Conservation (phyloP, 768 basidiomycete genomes). For the Termitomyces sp. region DNA sequence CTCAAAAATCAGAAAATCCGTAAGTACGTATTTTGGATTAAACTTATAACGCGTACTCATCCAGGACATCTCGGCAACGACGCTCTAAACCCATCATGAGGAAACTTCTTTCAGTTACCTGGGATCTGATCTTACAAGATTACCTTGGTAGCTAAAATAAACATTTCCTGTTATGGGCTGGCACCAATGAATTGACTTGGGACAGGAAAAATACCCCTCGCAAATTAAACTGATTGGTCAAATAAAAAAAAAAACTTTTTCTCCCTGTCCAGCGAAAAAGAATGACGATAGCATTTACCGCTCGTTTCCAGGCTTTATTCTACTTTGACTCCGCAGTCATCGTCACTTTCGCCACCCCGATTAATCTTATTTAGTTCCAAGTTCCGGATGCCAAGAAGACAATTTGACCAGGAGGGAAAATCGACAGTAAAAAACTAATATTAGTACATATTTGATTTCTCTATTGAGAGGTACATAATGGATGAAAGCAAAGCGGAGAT, state of each 20-base stretch:
- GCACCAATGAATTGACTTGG: not conserved
- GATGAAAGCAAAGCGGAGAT: not conserved
- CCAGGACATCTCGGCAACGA: not conserved
- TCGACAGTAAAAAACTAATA: not conserved
- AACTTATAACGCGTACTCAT: not conserved
- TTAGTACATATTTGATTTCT: constrained; percentile 11
- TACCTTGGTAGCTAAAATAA: not conserved
- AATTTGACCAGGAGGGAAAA: not conserved
- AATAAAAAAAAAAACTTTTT: too few relatives aligned
- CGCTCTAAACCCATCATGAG: not conserved
- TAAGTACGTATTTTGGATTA: not conserved
- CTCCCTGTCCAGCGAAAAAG: not conserved
- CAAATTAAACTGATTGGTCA: too few relatives aligned
- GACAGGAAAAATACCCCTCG: too few relatives aligned
- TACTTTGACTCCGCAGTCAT: not conserved
- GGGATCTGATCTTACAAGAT: not conserved
- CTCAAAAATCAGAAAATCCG: constrained; percentile 7
- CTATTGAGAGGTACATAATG: constrained; percentile 5
- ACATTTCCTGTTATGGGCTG: not conserved
- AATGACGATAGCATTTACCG: not conserved
- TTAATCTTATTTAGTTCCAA: constrained; percentile 1
- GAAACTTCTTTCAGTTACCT: not conserved
- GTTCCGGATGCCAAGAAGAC: not conserved
- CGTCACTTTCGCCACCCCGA: constrained; percentile 7
- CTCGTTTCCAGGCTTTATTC: not conserved